These are phyloP conservation scores for Erodium moschatum DNA, from an alignment of 441 rosid genomes.

Conservation along the genomic window DNA sequence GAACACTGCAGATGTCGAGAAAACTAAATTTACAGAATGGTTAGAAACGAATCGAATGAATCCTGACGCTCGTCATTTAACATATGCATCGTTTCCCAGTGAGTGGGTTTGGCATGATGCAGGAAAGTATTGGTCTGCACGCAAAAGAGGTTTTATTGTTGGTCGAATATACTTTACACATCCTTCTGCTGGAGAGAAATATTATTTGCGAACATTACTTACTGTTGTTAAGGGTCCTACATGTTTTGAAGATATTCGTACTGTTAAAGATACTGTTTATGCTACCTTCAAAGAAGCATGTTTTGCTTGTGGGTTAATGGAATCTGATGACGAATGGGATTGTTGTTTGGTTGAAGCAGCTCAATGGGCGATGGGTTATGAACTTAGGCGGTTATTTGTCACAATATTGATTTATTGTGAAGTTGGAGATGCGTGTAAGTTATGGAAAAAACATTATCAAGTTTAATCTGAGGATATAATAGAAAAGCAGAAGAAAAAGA, in stretches of 20 bases:
- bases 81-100: background rate
- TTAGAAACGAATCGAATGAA: too few relatives aligned
- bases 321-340: slow-evolving; percentile 7
- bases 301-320: slow-evolving; percentile 13
- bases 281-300: background rate
- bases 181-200: background rate
- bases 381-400: background rate
- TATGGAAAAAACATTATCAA: background rate
- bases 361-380: background rate
- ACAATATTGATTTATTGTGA: background rate
- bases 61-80: too few relatives aligned
- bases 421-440: background rate
- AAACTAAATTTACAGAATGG: too few relatives aligned
- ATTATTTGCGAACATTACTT: slow-evolving; percentile 1
- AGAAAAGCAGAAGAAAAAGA: too few relatives aligned
- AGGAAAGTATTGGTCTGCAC: background rate
- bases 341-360: background rate
- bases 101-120: background rate
- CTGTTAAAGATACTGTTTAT: background rate
- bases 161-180: slow-evolving; percentile 2
- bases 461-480: background rate
- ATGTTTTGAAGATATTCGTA: slow-evolving; percentile 7
- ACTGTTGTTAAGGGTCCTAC: background rate
- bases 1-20: too few relatives aligned
- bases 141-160: background rate